Percentiles rank a stretch among this genome's conserved stretches.
phyloP scores from a whole-genome alignment of 257 asterid genomes.

The Ajuga chamaepitys region DNA sequence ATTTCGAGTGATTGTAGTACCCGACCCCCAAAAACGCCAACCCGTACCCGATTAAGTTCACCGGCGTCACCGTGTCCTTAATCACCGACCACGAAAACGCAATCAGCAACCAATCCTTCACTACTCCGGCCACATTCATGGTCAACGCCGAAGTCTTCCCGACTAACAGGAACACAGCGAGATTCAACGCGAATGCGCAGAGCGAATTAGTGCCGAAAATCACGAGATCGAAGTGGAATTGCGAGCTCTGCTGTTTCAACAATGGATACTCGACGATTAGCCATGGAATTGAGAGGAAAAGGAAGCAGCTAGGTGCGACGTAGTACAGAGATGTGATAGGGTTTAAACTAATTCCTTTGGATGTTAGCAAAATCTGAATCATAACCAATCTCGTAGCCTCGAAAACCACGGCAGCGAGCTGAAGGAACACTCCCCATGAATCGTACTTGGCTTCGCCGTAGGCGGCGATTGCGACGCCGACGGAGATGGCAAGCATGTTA shows the following conservation, averaged over 20 bases:
- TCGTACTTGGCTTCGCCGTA: conserved; percentile 75
- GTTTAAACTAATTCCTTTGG: conserved; percentile 56
- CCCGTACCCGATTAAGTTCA: conserved; percentile 63
- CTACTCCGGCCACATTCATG: conserved; percentile 78
- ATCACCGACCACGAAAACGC: conserved; percentile 89
- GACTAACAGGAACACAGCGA: conserved; percentile 66
- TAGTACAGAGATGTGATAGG: conserved; percentile 69
- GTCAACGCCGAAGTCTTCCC: conserved; percentile 84
- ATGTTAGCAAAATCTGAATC: conserved; percentile 66
- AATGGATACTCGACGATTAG: conserved; percentile 51
- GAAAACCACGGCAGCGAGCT: conserved; percentile 52
- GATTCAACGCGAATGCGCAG: conserved; percentile 66
- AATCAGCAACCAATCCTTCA: conserved; percentile 68
- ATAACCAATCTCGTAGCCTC: conserved; percentile 71
- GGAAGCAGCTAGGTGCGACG: conserved; percentile 64
- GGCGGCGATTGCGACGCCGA: conserved; percentile 74
- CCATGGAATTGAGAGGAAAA: conserved; percentile 58
- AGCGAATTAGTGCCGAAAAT: conserved; percentile 62
- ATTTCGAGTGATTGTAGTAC: conserved; percentile 54
- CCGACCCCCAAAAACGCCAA: conserved; percentile 68
- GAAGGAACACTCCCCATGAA: conserved; percentile 67
- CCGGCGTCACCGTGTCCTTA: conserved; percentile 61
- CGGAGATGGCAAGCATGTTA: conserved; percentile 61
- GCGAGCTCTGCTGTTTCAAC: conserved; percentile 19
- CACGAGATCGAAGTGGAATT: conserved; percentile 38